A percentile compares a stretch with the other conserved stretches of the same genome.
These are phyloP conservation scores for Jacaranda mimosifolia DNA, from an alignment of 257 asterid species.

Conservation along the genomic window DNA sequence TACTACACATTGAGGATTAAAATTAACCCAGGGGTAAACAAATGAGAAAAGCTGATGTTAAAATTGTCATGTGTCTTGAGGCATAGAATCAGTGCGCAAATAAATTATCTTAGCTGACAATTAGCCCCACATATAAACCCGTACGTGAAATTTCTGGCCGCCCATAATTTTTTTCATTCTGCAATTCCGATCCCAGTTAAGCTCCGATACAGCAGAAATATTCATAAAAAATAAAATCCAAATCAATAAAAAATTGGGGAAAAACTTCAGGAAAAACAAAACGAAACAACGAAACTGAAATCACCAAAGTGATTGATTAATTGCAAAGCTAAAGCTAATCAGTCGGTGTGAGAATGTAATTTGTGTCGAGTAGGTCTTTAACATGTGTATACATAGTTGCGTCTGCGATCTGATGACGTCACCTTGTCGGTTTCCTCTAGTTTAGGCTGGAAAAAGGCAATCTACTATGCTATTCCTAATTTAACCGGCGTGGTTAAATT, in stretches of 20 bases:
- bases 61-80: not conserved
- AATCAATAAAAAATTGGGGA: not conserved
- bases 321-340: not conserved
- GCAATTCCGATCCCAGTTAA: not conserved
- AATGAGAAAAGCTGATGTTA: not conserved
- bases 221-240: not conserved
- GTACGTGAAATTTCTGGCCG: not conserved
- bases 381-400: not conserved
- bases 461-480: not conserved
- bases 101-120: not conserved
- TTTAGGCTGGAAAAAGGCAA: not conserved
- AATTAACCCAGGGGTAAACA: not conserved
- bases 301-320: not conserved
- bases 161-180: not conserved
- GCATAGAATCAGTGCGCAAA: not conserved
- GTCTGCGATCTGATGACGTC: conserved; percentile 15
- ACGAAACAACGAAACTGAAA: conserved; percentile 26
- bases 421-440: not conserved
- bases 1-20: not conserved
- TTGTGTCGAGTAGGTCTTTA: too few species aligned
- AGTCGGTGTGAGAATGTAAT: not conserved
- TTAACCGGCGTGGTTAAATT: too few species aligned
- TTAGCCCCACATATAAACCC: not conserved
- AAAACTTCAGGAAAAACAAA: not conserved
- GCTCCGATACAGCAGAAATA: too few species aligned